Base-by-base conservation (phyloP, 225 moss, liverwort and hornwort species). In the Ulota crispa region DNA sequence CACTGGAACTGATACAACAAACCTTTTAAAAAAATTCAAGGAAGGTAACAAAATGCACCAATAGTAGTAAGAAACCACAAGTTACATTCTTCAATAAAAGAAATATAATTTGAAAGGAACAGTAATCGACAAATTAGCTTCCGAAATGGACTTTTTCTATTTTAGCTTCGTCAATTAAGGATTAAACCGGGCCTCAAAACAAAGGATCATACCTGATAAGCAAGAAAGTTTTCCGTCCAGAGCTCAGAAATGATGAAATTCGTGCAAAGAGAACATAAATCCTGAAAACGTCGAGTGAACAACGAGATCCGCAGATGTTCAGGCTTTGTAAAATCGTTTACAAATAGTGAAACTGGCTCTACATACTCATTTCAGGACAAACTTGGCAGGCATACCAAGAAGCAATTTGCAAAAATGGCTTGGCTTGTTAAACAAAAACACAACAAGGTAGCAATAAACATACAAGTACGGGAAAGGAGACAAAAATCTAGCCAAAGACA, bases 141-240 rank as follows among this genome's bases (percentile, higher is more conserved):
- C 50, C 1, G 5, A 50, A 18, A 6, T 50, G 50, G 18, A 50
- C 18, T 50, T 6, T 47, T 50, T 50, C 18, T 50, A 50, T 1
- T 18, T 50, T 50, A 50, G 43, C 67, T 9, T 55, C 8, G 7
- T 18, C 54, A 23, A 18, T 23, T 23, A 8, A 21, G 21, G 21
- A 9, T 21, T 55, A 55, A 55, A 55, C 7, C 3, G 18, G 54
- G 21, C 54, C 24, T 76, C 70, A 57, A 74, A 68, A 57, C 34
- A 64, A 61, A 57, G n/a, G n/a, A n/a, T 23, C 52, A 45, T 78
- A 88, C 88, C 85, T 86, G 86, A 73, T 86, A 86, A 23, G 78
- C 82, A 26, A 86, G 82, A 31, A 86, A 86, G 56, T 86, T 86
- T 62, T 86, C 86, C 73, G 86, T 86, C 86, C 86, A 86, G 24